Evolutionary conservation across 2,329 filamentous ascomycete genomes (phyloP).

Genomic region (Blastomyces parvus): DNA sequence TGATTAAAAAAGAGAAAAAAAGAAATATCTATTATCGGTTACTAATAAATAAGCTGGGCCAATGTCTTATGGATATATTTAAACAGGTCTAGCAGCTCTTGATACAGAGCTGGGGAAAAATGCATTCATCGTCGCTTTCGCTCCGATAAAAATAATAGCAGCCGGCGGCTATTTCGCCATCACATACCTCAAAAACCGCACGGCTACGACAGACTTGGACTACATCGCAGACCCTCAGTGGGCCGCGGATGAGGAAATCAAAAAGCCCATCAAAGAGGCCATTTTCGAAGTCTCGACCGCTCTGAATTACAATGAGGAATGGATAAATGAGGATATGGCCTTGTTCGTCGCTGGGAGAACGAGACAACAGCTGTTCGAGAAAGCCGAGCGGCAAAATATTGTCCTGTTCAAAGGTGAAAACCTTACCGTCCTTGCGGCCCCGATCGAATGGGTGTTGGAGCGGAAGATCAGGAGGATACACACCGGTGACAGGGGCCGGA

Average conservation of each 20-base stretch:
- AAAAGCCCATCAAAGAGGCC: slow-evolving; percentile 21
- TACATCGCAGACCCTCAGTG: slow-evolving; percentile 27
- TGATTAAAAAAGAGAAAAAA: too few relatives aligned
- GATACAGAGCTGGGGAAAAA: slow-evolving; percentile 25
- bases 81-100: slow-evolving; percentile 23
- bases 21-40: background rate
- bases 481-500: slow-evolving; percentile 17
- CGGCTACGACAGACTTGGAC: slow-evolving; percentile 26
- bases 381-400: slow-evolving; percentile 26
- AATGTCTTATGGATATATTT: background rate
- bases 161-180: slow-evolving; percentile 27
- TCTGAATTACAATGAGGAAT: slow-evolving; percentile 21
- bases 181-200: slow-evolving; percentile 23
- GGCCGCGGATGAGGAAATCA: slow-evolving; percentile 26
- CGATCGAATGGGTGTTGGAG: slow-evolving; percentile 30
- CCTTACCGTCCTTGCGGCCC: slow-evolving; percentile 24
- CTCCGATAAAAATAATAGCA: slow-evolving; percentile 25
- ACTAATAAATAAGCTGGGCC: background rate
- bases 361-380: slow-evolving; percentile 21
- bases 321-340: slow-evolving; percentile 27
- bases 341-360: slow-evolving; percentile 23
- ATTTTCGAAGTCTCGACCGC: slow-evolving; percentile 19
- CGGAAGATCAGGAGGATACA: slow-evolving; percentile 28
- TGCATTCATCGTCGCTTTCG: slow-evolving; percentile 25
- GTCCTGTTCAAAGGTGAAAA: slow-evolving; percentile 23